Evolutionary conservation across 495 filamentous ascomycete species (phyloP).

Genomic region (Cryomyces antarcticus): DNA sequence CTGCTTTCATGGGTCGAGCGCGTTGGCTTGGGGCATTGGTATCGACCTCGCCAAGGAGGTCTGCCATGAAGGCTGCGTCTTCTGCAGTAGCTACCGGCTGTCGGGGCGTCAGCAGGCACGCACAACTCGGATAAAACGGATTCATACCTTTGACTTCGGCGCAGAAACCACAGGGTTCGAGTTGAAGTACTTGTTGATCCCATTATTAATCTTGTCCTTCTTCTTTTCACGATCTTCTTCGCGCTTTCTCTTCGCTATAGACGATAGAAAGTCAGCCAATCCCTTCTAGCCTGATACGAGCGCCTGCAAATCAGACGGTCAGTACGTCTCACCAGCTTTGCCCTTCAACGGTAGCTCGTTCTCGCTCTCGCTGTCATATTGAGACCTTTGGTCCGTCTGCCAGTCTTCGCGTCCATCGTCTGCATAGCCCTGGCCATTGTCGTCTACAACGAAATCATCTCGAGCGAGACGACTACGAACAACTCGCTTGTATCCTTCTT

Average conservation of each 20-base stretch:
- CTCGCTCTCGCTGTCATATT: slow-evolving; percentile 49
- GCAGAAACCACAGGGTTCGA: slow-evolving; percentile 43
- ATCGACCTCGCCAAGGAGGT: slow-evolving; percentile 77
- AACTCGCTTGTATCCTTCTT: slow-evolving; percentile 91
- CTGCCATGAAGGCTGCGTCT: slow-evolving; percentile 67
- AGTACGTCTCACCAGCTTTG: slow-evolving; percentile 31
- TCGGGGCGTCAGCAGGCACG: slow-evolving; percentile 1
- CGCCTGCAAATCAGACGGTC: not conserved
- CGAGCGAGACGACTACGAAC: slow-evolving; percentile 74
- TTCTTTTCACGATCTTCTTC: slow-evolving; percentile 67
- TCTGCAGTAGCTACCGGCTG: slow-evolving; percentile 46
- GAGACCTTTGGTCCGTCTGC: slow-evolving; percentile 42
- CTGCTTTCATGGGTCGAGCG: slow-evolving; percentile 34
- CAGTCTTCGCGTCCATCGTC: slow-evolving; percentile 96
- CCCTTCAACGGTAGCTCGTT: slow-evolving; percentile 42
- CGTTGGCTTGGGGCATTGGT: slow-evolving; percentile 45
- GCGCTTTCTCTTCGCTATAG: slow-evolving; percentile 59
- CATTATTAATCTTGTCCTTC: slow-evolving; percentile 68
- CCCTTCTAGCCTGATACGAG: not conserved
- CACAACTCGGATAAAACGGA: not conserved
- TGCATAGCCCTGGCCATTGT: slow-evolving; percentile 41
- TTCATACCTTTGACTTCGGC: slow-evolving; percentile 58
- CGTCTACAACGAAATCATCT: slow-evolving; percentile 82
- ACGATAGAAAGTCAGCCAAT: not conserved
- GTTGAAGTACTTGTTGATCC: slow-evolving; percentile 87